These are phyloP conservation scores for Styphnolobium japonicum DNA, from an alignment of 306 rosid species.

Conservation along the genomic window DNA sequence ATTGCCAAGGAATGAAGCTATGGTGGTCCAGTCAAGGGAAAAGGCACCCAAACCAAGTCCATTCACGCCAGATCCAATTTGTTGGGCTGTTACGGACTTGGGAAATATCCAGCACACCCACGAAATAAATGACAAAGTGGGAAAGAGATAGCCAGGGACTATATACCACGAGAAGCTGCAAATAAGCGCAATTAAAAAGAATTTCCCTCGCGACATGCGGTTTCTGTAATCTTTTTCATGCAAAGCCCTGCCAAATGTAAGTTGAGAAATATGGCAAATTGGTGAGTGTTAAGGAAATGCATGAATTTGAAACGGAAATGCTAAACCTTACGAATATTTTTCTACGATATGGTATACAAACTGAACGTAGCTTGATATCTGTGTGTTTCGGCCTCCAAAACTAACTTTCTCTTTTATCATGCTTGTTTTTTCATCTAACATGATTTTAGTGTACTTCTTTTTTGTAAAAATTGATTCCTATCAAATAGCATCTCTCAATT, in stretches of 20 bases:
- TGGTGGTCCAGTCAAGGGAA: constrained; percentile 57
- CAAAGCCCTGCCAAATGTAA: constrained; percentile 44
- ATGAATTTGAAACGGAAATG: too few species aligned
- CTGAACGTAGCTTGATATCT: too few species aligned
- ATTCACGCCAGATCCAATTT: constrained; percentile 53
- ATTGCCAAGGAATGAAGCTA: constrained; percentile 50
- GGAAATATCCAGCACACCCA: constrained; percentile 63
- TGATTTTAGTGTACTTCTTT: too few species aligned
- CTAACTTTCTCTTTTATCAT: too few species aligned
- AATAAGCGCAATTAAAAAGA: constrained; percentile 51
- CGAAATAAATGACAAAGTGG: constrained; percentile 49
- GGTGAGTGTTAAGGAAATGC: too few species aligned
- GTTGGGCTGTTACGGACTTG: constrained; percentile 54
- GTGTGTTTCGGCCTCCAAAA: too few species aligned
- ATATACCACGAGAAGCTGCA: constrained; percentile 73
- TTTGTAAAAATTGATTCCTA: too few species aligned
- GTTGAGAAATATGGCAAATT: not conserved
- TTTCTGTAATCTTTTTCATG: constrained; percentile 55
- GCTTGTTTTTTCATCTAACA: too few species aligned
- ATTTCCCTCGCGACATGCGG: constrained; percentile 58
- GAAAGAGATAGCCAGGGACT: constrained; percentile 56
- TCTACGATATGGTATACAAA: too few species aligned
- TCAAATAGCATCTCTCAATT: too few species aligned
- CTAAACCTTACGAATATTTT: too few species aligned
- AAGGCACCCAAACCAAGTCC: constrained; percentile 70